Conservation (phyloP, 2,329 filamentous ascomycete species). For the Waltergamsia citrina region DNA sequence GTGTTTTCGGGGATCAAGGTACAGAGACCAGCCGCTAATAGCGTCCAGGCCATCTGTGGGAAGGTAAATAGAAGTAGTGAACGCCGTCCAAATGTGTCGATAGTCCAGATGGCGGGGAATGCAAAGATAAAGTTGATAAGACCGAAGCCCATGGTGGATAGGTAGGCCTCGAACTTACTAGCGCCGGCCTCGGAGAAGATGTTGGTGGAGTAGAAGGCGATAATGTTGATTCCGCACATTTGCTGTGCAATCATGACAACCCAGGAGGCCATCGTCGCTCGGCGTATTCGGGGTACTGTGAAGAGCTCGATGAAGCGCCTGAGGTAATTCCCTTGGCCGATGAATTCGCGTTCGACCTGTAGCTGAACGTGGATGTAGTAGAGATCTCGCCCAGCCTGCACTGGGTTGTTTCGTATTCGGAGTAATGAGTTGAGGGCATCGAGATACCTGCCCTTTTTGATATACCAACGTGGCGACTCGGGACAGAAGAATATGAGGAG, state of each 20-base stretch:
- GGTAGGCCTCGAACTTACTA: slow-evolving; percentile 26
- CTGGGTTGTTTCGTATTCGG: slow-evolving; percentile 43
- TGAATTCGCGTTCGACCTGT: slow-evolving; percentile 20
- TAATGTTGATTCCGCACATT: slow-evolving; percentile 24
- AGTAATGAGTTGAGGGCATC: slow-evolving; percentile 48
- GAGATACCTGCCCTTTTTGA: slow-evolving; percentile 47
- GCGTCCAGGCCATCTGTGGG: slow-evolving; percentile 18
- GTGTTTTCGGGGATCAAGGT: slow-evolving; percentile 18
- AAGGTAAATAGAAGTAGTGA: slow-evolving; percentile 25
- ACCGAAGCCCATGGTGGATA: slow-evolving; percentile 44
- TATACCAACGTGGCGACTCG: slow-evolving; percentile 56
- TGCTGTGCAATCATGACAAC: slow-evolving; percentile 22
- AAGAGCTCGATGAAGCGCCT: slow-evolving; percentile 35
- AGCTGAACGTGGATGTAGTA: slow-evolving; percentile 46
- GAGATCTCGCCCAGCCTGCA: slow-evolving; percentile 53
- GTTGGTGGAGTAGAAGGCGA: slow-evolving; percentile 39
- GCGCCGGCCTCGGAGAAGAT: slow-evolving; percentile 37
- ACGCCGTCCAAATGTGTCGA: slow-evolving; percentile 41
- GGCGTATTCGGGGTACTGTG: slow-evolving; percentile 32
- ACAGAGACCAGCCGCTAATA: slow-evolving; percentile 18
- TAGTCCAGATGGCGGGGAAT: slow-evolving; percentile 42
- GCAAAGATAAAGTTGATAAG: slow-evolving; percentile 43
- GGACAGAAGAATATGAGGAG: slow-evolving; percentile 50
- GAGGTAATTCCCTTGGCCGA: slow-evolving; percentile 21
- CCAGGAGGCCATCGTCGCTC: slow-evolving; percentile 24